phyloP scores from a whole-genome alignment of 2,329 filamentous ascomycete species.

The Dactylellina leptospora region DNA sequence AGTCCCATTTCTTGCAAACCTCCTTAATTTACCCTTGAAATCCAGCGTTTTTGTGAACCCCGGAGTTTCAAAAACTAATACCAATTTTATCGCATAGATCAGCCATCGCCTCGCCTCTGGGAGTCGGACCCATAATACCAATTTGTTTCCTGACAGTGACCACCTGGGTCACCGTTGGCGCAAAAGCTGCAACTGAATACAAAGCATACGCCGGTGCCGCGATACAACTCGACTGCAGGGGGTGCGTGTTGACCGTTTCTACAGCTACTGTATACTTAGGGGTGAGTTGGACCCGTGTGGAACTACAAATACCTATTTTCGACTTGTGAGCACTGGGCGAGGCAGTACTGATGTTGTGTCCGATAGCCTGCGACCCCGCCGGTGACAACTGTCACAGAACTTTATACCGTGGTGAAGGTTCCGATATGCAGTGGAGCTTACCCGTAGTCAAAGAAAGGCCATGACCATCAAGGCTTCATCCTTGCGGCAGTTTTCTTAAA shows the following conservation, averaged over 20 bases:
- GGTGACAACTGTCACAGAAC: not conserved
- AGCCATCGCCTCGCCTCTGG: constrained; percentile 1
- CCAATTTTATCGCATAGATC: not conserved
- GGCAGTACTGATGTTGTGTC: too few species aligned
- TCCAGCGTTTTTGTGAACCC: too few species aligned
- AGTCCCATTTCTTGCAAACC: too few species aligned
- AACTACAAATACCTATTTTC: too few species aligned
- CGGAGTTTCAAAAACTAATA: too few species aligned
- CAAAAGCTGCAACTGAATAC: constrained; percentile 11
- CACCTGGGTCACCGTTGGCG: not conserved
- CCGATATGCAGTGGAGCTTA: constrained; percentile 4
- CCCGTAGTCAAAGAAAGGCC: too few species aligned
- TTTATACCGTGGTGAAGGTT: not conserved
- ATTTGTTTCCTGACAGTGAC: constrained; percentile 4
- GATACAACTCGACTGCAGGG: constrained; percentile 2
- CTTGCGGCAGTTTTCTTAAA: too few species aligned
- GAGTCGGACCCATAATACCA: not conserved
- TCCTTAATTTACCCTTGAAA: too few species aligned
- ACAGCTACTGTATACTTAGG: not conserved
- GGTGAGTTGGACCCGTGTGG: too few species aligned
- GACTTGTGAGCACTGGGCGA: too few species aligned
- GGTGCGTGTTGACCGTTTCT: not conserved
- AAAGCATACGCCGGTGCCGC: not conserved
- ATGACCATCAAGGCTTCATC: too few species aligned
- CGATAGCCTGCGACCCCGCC: not conserved